Evolutionary conservation across 2,329 filamentous ascomycete genomes (phyloP).

Genomic region (Aspergillus neotritici): DNA sequence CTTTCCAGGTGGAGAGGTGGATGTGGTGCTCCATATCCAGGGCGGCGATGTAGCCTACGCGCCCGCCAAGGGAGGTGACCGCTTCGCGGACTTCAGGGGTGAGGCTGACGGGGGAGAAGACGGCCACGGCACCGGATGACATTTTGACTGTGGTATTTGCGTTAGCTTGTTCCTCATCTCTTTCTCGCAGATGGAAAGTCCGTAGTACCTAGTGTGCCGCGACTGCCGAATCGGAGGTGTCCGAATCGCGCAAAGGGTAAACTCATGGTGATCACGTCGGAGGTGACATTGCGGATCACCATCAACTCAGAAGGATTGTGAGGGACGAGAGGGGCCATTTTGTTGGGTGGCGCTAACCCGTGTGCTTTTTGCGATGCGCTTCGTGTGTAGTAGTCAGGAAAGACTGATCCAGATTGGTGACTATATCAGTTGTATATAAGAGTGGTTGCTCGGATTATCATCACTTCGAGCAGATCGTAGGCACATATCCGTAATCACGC

Average conservation of each 20-base stretch:
- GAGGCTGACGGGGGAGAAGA: conserved; percentile 87
- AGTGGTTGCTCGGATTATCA: no score
- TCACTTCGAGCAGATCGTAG: no score
- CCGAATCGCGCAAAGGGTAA: conserved; percentile 82
- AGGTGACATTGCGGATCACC: conserved; percentile 81
- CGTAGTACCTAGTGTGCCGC: conserved; percentile 75
- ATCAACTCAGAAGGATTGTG: conserved; percentile 72
- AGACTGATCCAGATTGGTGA: no score
- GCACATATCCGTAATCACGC: no score
- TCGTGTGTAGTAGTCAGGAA: no score
- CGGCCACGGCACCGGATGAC: conserved; percentile 68
- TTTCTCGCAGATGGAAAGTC: conserved; percentile 2
- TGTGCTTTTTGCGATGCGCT: no score
- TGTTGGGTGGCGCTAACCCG: conserved; percentile 2
- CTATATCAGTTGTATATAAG: no score
- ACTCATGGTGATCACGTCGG: conserved; percentile 55
- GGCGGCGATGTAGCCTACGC: conserved; percentile 78
- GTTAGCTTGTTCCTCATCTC: no score
- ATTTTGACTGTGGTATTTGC: conserved; percentile 59
- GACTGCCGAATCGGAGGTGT: conserved; percentile 72
- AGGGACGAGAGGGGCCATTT: conserved; percentile 51
- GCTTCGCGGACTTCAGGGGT: conserved; percentile 66
- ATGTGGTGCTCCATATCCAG: conserved; percentile 93
- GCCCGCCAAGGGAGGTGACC: conserved; percentile 57
- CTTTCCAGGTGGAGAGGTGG: conserved; percentile 78